phyloP scores from a whole-genome alignment of 2,329 filamentous ascomycete genomes.

The Neocucurbitaria cava region DNA sequence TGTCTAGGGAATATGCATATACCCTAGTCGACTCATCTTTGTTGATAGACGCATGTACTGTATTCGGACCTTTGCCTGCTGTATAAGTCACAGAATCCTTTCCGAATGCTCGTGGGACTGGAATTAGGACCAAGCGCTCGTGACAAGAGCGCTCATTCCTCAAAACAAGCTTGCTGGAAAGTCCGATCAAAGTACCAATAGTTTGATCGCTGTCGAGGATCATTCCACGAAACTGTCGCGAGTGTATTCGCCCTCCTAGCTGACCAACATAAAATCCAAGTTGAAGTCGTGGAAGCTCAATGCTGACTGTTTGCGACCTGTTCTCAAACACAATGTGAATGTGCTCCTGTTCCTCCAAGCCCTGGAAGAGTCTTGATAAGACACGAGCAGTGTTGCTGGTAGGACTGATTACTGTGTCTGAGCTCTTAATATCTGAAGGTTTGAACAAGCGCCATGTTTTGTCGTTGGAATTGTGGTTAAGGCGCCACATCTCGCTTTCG shows the following conservation, averaged over 20 bases:
- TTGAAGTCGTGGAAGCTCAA: constrained; percentile 23
- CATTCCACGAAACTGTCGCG: constrained; percentile 36
- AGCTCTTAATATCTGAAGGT: constrained; percentile 2
- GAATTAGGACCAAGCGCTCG: constrained; percentile 50
- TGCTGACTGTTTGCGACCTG: background rate
- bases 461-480: constrained; percentile 11
- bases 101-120: constrained; percentile 2
- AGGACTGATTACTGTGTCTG: constrained; percentile 8
- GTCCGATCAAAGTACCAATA: constrained; percentile 31
- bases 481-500: constrained; percentile 15
- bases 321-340: constrained; percentile 26
- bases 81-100: constrained; percentile 16
- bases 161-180: constrained; percentile 32
- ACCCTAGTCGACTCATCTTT: constrained; percentile 25
- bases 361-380: constrained; percentile 19
- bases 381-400: constrained; percentile 12
- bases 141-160: constrained; percentile 12
- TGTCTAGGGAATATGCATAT: constrained; percentile 60
- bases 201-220: constrained; percentile 31
- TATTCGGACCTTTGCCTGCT: background rate
- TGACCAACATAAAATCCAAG: constrained; percentile 15
- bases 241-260: constrained; percentile 18
- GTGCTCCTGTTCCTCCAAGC: constrained; percentile 21
- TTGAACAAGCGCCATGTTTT: constrained; percentile 26
- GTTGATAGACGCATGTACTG: constrained; percentile 19